Percentiles rank a stretch among this genome's conserved stretches.
These are phyloP conservation scores for Drosera spatulata DNA, from an alignment of 179 eudicot species.

Conservation along the genomic window DNA sequence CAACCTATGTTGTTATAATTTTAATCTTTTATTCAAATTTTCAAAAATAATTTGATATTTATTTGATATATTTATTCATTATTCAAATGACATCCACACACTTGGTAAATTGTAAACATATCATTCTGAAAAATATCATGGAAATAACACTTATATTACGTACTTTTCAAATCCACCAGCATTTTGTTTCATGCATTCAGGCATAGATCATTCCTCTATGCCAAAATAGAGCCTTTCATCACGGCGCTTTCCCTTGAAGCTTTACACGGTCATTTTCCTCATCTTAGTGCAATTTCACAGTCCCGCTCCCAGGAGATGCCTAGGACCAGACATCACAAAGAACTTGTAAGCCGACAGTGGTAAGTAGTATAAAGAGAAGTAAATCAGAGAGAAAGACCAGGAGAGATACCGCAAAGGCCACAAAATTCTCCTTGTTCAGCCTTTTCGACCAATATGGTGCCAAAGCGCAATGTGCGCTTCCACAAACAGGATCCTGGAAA, in stretches of 20 bases:
- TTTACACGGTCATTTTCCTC: constrained; percentile 48
- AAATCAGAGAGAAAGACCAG: background rate
- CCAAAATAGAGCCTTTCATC: constrained; percentile 61
- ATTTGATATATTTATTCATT: too few relatives aligned
- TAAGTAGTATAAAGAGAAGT: background rate
- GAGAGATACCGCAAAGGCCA: constrained; percentile 38
- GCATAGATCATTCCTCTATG: constrained; percentile 10
- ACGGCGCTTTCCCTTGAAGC: constrained; percentile 55
- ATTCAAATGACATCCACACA: too few relatives aligned
- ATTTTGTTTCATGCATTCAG: constrained; percentile 2
- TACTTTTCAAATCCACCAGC: background rate
- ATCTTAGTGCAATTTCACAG: constrained; percentile 51
- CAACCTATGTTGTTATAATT: too few relatives aligned
- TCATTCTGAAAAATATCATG: background rate
- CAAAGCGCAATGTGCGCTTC: constrained; percentile 85
- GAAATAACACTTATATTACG: background rate
- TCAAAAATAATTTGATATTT: too few relatives aligned
- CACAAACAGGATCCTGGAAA: constrained; percentile 74
- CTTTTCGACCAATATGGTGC: constrained; percentile 63
- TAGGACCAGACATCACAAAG: constrained; percentile 7
- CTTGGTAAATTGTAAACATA: too few relatives aligned
- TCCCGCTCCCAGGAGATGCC: constrained; percentile 82
- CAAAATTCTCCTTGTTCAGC: constrained; percentile 51
- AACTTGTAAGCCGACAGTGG: background rate
- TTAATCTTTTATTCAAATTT: too few relatives aligned